Percentiles rank a stretch among this genome's conserved stretches.
phyloP scores from a whole-genome alignment of 768 basidiomycete species.

The Panaeolus papilionaceus region DNA sequence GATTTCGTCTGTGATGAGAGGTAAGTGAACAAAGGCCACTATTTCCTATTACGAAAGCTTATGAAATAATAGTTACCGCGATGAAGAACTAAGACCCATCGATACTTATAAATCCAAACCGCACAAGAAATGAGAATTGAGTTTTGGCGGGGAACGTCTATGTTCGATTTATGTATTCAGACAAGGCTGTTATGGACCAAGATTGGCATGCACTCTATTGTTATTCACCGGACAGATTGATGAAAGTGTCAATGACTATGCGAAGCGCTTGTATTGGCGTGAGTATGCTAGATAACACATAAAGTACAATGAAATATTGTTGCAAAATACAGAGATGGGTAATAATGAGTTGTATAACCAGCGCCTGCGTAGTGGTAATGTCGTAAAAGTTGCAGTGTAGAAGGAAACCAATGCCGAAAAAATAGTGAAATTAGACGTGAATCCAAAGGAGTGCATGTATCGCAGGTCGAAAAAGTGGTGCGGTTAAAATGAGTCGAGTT shows the following conservation, averaged over 20 bases:
- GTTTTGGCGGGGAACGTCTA: too few relatives aligned
- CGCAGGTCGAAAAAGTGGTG: not conserved
- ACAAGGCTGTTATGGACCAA: not conserved
- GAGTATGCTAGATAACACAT: slow-evolving; percentile 1
- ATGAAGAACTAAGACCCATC: not conserved
- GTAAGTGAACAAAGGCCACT: slow-evolving; percentile 7
- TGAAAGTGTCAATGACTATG: slow-evolving; percentile 5
- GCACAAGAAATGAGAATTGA: too few relatives aligned
- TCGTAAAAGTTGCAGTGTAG: slow-evolving; percentile 2
- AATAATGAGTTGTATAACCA: slow-evolving; percentile 1
- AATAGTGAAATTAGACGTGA: not conserved
- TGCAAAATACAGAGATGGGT: slow-evolving; percentile 7
- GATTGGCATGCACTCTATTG: not conserved
- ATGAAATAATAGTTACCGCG: not conserved
- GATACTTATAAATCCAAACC: not conserved
- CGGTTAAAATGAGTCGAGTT: not conserved
- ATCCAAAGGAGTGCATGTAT: slow-evolving; percentile 10
- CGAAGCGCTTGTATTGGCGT: slow-evolving; percentile 1
- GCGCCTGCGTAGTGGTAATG: slow-evolving; percentile 11
- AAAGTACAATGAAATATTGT: slow-evolving; percentile 1
- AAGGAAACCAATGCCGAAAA: not conserved
- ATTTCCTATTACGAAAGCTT: slow-evolving; percentile 11
- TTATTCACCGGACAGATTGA: not conserved
- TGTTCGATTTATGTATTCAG: too few relatives aligned
- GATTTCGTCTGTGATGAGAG: not conserved